Conservation (phyloP, 176 grass and related monocot species). For the Paspalum vaginatum region DNA sequence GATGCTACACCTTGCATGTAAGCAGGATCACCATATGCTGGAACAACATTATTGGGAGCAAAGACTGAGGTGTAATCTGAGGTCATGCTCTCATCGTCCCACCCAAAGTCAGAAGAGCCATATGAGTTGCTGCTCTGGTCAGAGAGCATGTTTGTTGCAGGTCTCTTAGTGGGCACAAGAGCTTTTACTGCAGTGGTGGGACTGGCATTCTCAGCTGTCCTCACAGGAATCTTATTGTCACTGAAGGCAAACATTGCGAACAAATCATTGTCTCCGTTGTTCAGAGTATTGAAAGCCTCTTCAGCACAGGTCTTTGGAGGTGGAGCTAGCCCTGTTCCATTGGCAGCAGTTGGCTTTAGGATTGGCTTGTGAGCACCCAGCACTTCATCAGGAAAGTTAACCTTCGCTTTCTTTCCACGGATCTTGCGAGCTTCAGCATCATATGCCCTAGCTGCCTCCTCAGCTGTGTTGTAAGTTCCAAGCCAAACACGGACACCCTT, state of each 20-base stretch:
- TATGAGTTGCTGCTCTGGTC: conserved; percentile 62
- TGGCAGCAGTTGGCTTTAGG: conserved; percentile 29
- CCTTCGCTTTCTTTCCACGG: conserved; percentile 82
- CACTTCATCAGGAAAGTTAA: conserved; percentile 73
- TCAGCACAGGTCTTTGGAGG: conserved; percentile 13
- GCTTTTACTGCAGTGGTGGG: conserved; percentile 26
- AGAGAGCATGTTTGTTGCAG: conserved; percentile 50
- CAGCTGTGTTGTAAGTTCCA: conserved; percentile 82
- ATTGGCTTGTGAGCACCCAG: conserved; percentile 28
- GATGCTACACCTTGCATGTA: conserved; percentile 40
- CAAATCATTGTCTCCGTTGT: conserved; percentile 53
- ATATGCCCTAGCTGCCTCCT: conserved; percentile 81
- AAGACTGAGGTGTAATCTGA: conserved; percentile 53
- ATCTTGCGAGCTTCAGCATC: conserved; percentile 77
- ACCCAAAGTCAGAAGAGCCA: conserved; percentile 54
- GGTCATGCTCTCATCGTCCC: conserved; percentile 53
- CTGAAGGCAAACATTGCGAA: conserved; percentile 53
- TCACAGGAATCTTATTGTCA: conserved; percentile 45
- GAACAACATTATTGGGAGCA: conserved; percentile 20
- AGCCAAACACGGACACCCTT: conserved; percentile 93
- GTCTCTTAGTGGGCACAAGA: conserved; percentile 23
- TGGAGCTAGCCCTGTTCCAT: conserved; percentile 35
- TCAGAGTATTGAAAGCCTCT: conserved; percentile 38
- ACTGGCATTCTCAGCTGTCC: conserved; percentile 32
- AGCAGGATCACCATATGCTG: conserved; percentile 30